phyloP scores from a whole-genome alignment of 2,329 filamentous ascomycete genomes.

The Leptosphaerulina australis region DNA sequence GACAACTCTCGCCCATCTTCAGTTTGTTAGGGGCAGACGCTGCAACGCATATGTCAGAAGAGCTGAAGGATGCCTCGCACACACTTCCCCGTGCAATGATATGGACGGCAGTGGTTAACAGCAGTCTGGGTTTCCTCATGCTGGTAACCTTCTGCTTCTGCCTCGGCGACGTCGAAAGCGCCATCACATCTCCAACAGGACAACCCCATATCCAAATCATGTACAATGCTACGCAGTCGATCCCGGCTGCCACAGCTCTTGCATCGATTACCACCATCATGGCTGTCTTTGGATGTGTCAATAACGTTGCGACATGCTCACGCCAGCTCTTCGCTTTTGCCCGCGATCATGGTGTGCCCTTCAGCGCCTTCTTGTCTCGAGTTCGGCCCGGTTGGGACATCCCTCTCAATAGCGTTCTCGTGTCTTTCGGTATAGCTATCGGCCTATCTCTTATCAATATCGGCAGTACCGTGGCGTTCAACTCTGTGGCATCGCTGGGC shows the following conservation, averaged over 20 bases:
- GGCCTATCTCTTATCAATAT: constrained; percentile 24
- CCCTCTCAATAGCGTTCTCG: constrained; percentile 54
- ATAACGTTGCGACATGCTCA: constrained; percentile 37
- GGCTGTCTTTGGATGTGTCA: constrained; percentile 34
- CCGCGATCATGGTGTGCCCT: constrained; percentile 34
- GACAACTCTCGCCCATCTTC: constrained; percentile 32
- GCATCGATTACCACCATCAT: constrained; percentile 36
- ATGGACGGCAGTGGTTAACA: constrained; percentile 35
- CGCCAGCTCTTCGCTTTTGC: constrained; percentile 46
- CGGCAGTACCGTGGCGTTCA: neutral
- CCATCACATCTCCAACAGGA: neutral
- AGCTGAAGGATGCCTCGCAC: constrained; percentile 42
- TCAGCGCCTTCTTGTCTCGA: constrained; percentile 17
- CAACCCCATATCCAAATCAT: neutral
- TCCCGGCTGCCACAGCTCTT: constrained; percentile 26
- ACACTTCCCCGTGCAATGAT: constrained; percentile 52
- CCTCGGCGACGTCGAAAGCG: constrained; percentile 18
- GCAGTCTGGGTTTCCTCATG: constrained; percentile 34
- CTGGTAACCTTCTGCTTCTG: constrained; percentile 40
- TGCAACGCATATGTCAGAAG: constrained; percentile 42
- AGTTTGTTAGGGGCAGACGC: constrained; percentile 38
- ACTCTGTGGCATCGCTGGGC: constrained; percentile 34
- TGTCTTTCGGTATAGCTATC: constrained; percentile 51
- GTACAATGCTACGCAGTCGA: constrained; percentile 18
- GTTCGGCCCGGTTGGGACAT: constrained; percentile 34